A percentile compares a stretch with the other conserved stretches of the same genome.
Conservation (phyloP, 2,329 filamentous ascomycete genomes). For the Microdochium trichocladiopsis region DNA sequence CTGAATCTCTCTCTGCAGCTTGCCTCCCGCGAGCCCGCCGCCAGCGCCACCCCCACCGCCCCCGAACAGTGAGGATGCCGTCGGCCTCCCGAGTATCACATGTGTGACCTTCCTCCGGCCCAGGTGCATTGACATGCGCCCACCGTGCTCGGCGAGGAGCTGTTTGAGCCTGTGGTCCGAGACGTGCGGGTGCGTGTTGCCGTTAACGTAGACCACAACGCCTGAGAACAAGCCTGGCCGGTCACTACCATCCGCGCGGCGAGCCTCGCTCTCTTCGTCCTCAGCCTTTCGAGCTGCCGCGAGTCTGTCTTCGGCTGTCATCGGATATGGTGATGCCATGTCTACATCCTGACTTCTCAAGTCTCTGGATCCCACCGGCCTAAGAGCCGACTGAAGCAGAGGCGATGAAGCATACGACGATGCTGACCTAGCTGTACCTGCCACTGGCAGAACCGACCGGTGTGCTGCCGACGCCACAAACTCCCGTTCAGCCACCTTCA, state of each 20-base stretch:
- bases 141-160: conserved; percentile 69
- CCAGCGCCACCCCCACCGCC: conserved; percentile 48
- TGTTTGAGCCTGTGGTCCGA: conserved; percentile 84
- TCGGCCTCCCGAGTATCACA: conserved; percentile 65
- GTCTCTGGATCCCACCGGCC: background rate
- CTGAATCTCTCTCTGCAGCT: conserved; percentile 74
- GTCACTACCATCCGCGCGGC: background rate
- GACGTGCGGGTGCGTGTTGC: conserved; percentile 71
- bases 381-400: background rate
- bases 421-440: conserved; percentile 6
- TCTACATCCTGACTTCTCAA: conserved; percentile 2
- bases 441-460: background rate
- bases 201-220: conserved; percentile 78
- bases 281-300: conserved; percentile 21
- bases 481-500: conserved; percentile 18
- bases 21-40: conserved; percentile 68
- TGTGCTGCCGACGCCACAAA: background rate
- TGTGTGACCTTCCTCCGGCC: conserved; percentile 74
- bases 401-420: conserved; percentile 4
- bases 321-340: background rate
- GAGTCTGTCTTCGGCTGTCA: conserved; percentile 15
- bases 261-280: conserved; percentile 22
- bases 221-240: conserved; percentile 54
- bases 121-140: conserved; percentile 60
- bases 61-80: conserved; percentile 14